Base-by-base conservation (phyloP, 352 stramenopile species). In the Phytophthora nicotianae region DNA sequence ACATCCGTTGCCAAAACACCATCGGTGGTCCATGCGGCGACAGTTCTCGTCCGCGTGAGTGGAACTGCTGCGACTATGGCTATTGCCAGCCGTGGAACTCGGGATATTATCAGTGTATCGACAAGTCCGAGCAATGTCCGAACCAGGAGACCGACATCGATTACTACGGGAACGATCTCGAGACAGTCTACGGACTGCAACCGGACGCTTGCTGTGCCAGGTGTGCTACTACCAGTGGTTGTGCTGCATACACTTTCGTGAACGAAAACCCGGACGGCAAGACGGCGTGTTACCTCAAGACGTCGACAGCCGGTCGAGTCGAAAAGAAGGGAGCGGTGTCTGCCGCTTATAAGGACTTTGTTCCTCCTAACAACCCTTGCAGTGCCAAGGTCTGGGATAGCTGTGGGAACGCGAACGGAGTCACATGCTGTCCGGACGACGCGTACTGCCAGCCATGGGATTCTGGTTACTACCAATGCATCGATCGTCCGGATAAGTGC, bases 61-160 rank as follows among this genome's bases (percentile, higher is more conserved):
- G 42, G 27, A 72, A 70, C 41, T 88, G 78, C 52, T 77, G 68
- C 21, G 66, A 81, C 53, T 62, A 68, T 19, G 68, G 67, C 23
- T 89, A 85, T 66, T 89, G 80, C 62, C 78, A 87, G 68, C 81
- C 81, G 42, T 88, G 81, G 74, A 86, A 87, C 59, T 59, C 60
- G 2, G 56, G 63, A 5, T 88, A 88, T 70, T 88, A 89, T 65
- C 79, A 88, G 48, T 88, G 79, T 49, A 38, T 83, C 9, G 43
- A 55, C 38, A 67, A 65, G 13, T 74, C 72, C 4, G 29, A 42
- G 23, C 66, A 67, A 19, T 88, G 79, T 32, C 62, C 68, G 1
- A 62, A 29, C 0, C 72, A 85, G 47, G 74, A 81, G 46, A 76
- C 74, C 2, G 75, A 81, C 37, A 62, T 85, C 29, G 70, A 88